Evolutionary conservation across 2,329 filamentous ascomycete genomes (phyloP), one percentile per base, ranked within the genome.

Genomic region (Fusarium sp.): DNA sequence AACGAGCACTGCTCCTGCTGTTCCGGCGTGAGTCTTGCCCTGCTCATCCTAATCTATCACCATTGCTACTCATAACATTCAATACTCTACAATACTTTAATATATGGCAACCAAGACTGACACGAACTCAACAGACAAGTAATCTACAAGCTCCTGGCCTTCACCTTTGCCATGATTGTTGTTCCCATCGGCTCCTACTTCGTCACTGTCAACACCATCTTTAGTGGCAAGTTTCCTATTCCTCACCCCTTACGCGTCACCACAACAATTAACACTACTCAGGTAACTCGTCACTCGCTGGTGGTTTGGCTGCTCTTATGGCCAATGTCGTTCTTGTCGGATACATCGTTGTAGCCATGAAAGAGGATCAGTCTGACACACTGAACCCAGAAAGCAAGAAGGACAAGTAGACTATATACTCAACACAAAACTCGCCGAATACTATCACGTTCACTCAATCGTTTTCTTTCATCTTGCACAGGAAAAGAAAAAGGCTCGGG

Each of bases 301-400:
- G 94, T 15, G 94, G 88, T 1, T 83, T 91, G 32, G 96, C 96
- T 2, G 96, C 96, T 20, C 81, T 98, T 49, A 89, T 96, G 77
- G 96, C 96, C 14, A 99, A 99, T 73, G 86, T 96, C 3, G 93
- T 99, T 5, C 82, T 99, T 49, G 86, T 98, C 57, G 89, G 86
- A n/a, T 99, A 98, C 78, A 88, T 98, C 42, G 82, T 97, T 56
- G 93, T 97, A 20, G 96, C 96, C 6, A 94, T 97, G 86, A 89
- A 86, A 63, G 96, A 99, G 77, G 96, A 98, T 19, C 79, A 80
- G 67, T 63, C 74, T 34, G 82, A 82, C 62, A 82, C 81, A 39
- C 71, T 73, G 63, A 80, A 80, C 71, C 73, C 74, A 39, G 80
- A 83, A 53, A 77, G 73, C 51, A 87, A 86, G 78, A 88, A 88